Evolutionary conservation across 1,139 yeast species (phyloP).

Genomic region (Candida frijolesensis): DNA sequence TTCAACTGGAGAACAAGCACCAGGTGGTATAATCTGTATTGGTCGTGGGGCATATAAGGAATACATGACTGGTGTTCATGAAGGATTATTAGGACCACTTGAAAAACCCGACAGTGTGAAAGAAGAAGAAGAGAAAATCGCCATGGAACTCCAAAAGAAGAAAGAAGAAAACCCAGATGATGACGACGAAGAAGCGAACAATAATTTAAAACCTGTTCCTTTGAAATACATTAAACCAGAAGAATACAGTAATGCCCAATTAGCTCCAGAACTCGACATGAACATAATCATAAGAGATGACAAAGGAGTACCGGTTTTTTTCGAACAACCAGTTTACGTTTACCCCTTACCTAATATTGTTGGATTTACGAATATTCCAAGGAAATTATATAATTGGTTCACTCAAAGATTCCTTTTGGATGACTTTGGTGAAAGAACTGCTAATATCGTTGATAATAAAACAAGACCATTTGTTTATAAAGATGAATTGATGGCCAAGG

Average conservation of each 20-base stretch:
- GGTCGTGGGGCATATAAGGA: constrained; percentile 98
- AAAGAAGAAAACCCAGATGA: constrained; percentile 55
- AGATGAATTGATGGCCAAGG: constrained; percentile 58
- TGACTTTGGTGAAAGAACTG: constrained; percentile 63
- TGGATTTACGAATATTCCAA: constrained; percentile 79
- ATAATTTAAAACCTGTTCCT: constrained; percentile 48
- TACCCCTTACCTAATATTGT: constrained; percentile 72
- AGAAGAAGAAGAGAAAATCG: constrained; percentile 32
- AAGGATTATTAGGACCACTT: constrained; percentile 91
- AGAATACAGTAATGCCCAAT: constrained; percentile 52
- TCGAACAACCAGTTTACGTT: constrained; percentile 75
- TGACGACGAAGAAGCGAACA: constrained; percentile 16
- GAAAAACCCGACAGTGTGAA: constrained; percentile 54
- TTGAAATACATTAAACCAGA: constrained; percentile 63
- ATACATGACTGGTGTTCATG: constrained; percentile 86
- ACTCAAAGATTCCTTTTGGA: constrained; percentile 72
- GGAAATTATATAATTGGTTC: constrained; percentile 77
- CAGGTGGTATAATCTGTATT: constrained; percentile 88
- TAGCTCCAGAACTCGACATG: constrained; percentile 64
- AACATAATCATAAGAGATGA: constrained; percentile 27
- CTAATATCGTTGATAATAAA: constrained; percentile 58
- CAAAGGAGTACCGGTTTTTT: constrained; percentile 56
- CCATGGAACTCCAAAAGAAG: constrained; percentile 20
- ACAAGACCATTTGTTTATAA: constrained; percentile 57
- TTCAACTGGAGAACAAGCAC: constrained; percentile 38